Percentiles rank a stretch among this genome's conserved stretches.
Evolutionary conservation across 2,329 filamentous ascomycete species (phyloP).

Genomic region (Colletotrichum godetiae): DNA sequence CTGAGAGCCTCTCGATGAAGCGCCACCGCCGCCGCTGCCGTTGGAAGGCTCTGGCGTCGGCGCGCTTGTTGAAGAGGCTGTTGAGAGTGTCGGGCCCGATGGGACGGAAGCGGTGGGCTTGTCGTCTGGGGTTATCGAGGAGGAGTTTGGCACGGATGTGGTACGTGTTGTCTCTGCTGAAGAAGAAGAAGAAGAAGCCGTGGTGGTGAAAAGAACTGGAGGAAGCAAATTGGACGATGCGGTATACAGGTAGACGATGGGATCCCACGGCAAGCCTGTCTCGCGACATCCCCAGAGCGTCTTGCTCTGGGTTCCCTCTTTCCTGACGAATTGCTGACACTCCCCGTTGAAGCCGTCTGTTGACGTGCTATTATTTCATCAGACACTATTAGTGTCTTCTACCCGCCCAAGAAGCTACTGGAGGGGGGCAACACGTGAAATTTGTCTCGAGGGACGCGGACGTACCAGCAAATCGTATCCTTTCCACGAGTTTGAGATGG

Average conservation of each 20-base stretch:
- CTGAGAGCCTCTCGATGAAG: background rate
- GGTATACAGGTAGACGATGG: slow-evolving; percentile 6
- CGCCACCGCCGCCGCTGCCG: no score
- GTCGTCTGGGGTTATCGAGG: background rate
- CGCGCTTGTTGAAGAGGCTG: background rate
- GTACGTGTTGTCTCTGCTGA: background rate
- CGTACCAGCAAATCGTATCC: slow-evolving; percentile 29
- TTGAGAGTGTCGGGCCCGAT: background rate
- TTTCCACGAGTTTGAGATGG: background rate
- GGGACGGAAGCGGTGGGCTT: background rate
- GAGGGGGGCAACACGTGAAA: no score
- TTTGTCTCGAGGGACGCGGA: background rate
- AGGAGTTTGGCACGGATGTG: background rate
- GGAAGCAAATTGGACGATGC: background rate
- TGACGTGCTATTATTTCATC: background rate
- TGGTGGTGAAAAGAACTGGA: background rate
- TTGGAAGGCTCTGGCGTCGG: background rate
- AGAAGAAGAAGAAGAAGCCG: background rate
- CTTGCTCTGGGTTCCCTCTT: slow-evolving; percentile 10
- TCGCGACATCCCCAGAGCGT: slow-evolving; percentile 24
- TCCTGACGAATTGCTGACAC: slow-evolving; percentile 20
- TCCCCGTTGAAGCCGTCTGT: background rate
- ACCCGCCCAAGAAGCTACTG: background rate
- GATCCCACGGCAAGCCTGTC: background rate
- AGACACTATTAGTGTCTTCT: background rate